Evolutionary conservation across 495 filamentous ascomycete species (phyloP), one percentile per base, ranked within the genome.

Genomic region (Xylaria telfairii): DNA sequence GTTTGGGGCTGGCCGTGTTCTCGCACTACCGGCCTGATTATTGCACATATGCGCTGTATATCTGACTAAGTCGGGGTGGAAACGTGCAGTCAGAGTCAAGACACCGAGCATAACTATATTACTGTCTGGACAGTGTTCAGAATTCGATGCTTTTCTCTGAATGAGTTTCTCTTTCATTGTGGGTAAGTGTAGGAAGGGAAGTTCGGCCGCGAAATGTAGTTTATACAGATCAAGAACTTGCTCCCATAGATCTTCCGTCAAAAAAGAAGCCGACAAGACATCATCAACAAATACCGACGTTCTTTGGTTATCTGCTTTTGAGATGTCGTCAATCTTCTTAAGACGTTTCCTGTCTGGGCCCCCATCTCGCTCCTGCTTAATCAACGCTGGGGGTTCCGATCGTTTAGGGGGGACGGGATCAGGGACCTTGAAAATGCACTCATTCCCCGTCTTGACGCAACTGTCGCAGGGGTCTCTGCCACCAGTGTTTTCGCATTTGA

Each of bases 121-220:
- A 60, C 79, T 76, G 64, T 84, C 82, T 9, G 81, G 78, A 12
- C 72, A 78, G 1, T 86, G 79, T 37, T 91, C 89, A 39, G 59
- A 24, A 67, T 82, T 80, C 59, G 81, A 79, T 54, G 81, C 68
- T 60, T 76, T 75, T 73, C 75, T 82, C 57, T 75, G 81, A 65
- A 82, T 74, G 42, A 85, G 73, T 61, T 83, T 84, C 71, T 87
- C 82, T 76, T 91, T 91, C 74, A 96, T 91, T 0, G 91, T 93
- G 1, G 92, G 90, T 17, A 92, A 85, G 74, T 96, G 92, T 21
- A 97, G 83, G 77, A 97, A 97, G 3, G 93, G 92, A 59, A 97
- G 84, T 60, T 95, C 89, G 0, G 93, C 91, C 0, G 92, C 91
- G 76, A 91, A 95, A 78, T 97, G 92, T 19, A 92, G 84, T 80